Conservation (phyloP, 192 early-diverging fungal genomes). For the Gamsiella multidivaricata region DNA sequence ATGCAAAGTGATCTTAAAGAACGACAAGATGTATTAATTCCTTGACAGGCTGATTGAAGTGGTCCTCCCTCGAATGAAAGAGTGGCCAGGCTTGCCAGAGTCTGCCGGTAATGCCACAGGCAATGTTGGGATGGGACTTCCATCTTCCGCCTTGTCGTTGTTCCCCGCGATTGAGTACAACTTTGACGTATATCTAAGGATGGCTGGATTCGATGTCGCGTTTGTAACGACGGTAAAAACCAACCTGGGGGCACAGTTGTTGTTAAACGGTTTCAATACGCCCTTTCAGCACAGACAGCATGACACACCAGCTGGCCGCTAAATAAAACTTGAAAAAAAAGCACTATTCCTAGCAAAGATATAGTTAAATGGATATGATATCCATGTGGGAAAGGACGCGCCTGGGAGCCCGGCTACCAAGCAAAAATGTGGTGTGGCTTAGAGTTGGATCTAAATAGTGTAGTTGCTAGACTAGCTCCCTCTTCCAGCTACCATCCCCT, state of each 20-base stretch:
- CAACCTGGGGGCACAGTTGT: conserved; percentile 80
- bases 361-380: too few relatives aligned
- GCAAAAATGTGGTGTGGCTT: too few relatives aligned
- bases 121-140: conserved; percentile 85
- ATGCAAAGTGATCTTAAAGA: conserved; percentile 82
- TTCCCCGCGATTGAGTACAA: conserved; percentile 98
- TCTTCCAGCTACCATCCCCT: too few relatives aligned
- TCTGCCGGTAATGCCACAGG: conserved; percentile 84
- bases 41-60: conserved; percentile 94
- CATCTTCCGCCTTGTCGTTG: conserved; percentile 84
- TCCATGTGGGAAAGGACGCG: too few relatives aligned
- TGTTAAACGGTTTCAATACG: conserved; percentile 92
- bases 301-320: conserved; percentile 11
- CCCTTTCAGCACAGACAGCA: conserved; percentile 72
- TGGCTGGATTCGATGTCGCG: conserved; percentile 89
- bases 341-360: too few relatives aligned
- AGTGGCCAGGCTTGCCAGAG: conserved; percentile 86
- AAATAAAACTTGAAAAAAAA: too few relatives aligned
- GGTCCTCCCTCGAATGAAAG: conserved; percentile 92
- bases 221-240: conserved; percentile 84
- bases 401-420: too few relatives aligned
- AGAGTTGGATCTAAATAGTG: too few relatives aligned
- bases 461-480: too few relatives aligned
- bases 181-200: conserved; percentile 91
- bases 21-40: conserved; percentile 91